Conservation (phyloP, 169 alveolate genomes). For the Condylostoma magnum region DNA sequence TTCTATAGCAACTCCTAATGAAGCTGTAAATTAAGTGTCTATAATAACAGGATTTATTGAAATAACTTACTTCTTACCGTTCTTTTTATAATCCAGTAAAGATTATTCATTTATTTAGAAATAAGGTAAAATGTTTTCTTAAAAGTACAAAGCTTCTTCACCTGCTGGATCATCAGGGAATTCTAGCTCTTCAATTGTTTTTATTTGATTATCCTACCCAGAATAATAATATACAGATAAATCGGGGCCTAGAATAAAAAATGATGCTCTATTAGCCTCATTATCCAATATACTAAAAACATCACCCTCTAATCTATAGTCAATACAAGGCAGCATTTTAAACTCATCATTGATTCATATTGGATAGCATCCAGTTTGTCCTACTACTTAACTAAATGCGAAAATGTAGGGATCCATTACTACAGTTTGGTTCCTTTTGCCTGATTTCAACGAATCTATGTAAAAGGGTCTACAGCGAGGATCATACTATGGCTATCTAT, state of each 20-base stretch:
- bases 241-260: background rate
- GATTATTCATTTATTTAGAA: background rate
- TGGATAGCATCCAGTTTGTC: slow-evolving; percentile 11
- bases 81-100: background rate
- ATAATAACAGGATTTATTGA: background rate
- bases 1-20: background rate
- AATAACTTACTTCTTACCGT: slow-evolving; percentile 9
- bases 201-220: background rate
- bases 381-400: background rate
- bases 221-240: background rate
- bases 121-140: background rate
- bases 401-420: background rate
- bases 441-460: background rate
- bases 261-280: no score
- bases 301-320: background rate
- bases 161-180: background rate
- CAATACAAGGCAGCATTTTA: slow-evolving; percentile 13
- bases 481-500: slow-evolving; percentile 2
- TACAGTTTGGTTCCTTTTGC: background rate
- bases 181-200: slow-evolving; percentile 7
- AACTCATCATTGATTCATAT: background rate
- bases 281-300: background rate
- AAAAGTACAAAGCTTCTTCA: background rate
- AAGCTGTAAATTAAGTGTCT: background rate
- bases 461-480: slow-evolving; percentile 17